Evolutionary conservation across 192 early-diverging fungal genomes (phyloP).

Genomic region (Tieghemiomyces parasiticus): DNA sequence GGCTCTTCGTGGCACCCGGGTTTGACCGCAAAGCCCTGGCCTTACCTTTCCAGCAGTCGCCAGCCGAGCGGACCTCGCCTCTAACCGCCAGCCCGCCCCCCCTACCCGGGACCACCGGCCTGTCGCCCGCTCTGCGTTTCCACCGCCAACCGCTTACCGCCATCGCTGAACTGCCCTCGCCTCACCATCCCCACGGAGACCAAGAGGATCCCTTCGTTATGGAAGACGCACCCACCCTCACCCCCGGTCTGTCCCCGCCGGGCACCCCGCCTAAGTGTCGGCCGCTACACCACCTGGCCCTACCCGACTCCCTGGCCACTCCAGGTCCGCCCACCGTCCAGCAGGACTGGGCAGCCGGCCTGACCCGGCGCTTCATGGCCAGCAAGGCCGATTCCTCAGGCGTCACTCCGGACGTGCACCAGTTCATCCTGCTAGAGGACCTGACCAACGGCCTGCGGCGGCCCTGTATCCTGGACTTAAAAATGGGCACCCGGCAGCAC

Average conservation of each 20-base stretch:
- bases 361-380: constrained; percentile 12
- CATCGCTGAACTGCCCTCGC: constrained; percentile 1
- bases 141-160: not conserved
- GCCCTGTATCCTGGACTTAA: constrained; percentile 94
- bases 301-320: constrained; percentile 4
- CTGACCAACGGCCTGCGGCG: constrained; percentile 74
- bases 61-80: too few species aligned
- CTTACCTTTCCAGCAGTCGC: too few species aligned
- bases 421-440: constrained; percentile 91
- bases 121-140: too few species aligned
- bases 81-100: too few species aligned
- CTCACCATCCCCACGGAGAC: not conserved
- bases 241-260: constrained; percentile 9
- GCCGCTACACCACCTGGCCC: too few species aligned
- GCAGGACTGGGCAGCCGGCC: not conserved
- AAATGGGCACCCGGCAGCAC: constrained; percentile 97
- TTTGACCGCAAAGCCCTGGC: too few species aligned
- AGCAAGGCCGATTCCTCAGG: constrained; percentile 16
- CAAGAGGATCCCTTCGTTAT: constrained; percentile 5
- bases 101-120: too few species aligned
- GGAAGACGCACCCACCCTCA: not conserved
- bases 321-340: not conserved
- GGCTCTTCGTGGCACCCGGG: too few species aligned
- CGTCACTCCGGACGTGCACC: constrained; percentile 28
- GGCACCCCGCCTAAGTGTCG: constrained; percentile 2